Evolutionary conservation across 371 early-diverging fungal genomes (phyloP).

Genomic region (Capillidium heterosporum): DNA sequence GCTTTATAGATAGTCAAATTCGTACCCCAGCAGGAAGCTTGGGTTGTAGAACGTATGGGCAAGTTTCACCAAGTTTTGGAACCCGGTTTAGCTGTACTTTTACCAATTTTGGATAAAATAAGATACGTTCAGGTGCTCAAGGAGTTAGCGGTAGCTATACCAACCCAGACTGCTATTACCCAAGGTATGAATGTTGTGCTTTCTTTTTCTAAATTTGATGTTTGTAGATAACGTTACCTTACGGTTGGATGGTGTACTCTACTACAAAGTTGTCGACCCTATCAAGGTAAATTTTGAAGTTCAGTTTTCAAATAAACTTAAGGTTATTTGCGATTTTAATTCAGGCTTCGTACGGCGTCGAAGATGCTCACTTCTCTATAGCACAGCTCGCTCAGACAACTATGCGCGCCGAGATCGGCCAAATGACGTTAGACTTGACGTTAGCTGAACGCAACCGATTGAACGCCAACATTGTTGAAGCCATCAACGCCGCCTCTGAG

Average conservation of each 20-base stretch:
- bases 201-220: not conserved
- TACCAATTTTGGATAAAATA: constrained; percentile 77
- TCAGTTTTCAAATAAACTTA: not conserved
- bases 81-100: constrained; percentile 76
- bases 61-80: constrained; percentile 70
- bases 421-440: constrained; percentile 90
- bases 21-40: constrained; percentile 96
- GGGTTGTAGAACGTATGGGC: constrained; percentile 80
- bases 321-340: not conserved
- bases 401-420: constrained; percentile 96
- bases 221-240: constrained; percentile 82
- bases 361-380: constrained; percentile 86
- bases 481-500: constrained; percentile 83
- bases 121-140: constrained; percentile 88
- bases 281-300: constrained; percentile 43
- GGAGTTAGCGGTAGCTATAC: constrained; percentile 86
- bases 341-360: constrained; percentile 91
- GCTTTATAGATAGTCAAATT: constrained; percentile 60
- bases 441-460: constrained; percentile 84
- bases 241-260: constrained; percentile 90
- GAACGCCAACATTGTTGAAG: constrained; percentile 83
- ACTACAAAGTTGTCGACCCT: constrained; percentile 83
- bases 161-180: constrained; percentile 85
- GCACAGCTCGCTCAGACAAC: constrained; percentile 95
- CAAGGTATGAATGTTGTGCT: constrained; percentile 31